These are phyloP conservation scores for Metschnikowia kofuensis DNA, from an alignment of 805 yeast genomes.

Conservation along the genomic window DNA sequence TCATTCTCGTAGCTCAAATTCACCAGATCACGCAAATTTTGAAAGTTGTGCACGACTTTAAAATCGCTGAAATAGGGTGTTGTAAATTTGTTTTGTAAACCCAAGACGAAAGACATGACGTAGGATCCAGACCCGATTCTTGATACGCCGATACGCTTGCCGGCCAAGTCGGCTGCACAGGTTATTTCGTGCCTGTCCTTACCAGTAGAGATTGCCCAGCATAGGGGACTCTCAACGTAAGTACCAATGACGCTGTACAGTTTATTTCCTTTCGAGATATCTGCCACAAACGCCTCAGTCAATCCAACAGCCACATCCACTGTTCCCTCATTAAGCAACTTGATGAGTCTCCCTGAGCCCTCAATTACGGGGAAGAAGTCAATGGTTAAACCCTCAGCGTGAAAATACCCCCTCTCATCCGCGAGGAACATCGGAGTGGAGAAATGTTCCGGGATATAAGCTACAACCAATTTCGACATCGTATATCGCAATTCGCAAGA, in stretches of 20 bases:
- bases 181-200: slow-evolving; percentile 51
- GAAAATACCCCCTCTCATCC: slow-evolving; percentile 52
- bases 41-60: slow-evolving; percentile 63
- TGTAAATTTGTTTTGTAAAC: slow-evolving; percentile 53
- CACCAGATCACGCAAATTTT: slow-evolving; percentile 76
- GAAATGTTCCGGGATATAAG: slow-evolving; percentile 89
- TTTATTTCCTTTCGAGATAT: slow-evolving; percentile 67
- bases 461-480: slow-evolving; percentile 45
- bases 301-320: slow-evolving; percentile 84
- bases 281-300: slow-evolving; percentile 88
- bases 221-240: slow-evolving; percentile 80
- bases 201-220: slow-evolving; percentile 91
- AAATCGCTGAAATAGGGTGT: slow-evolving; percentile 51
- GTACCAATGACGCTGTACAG: slow-evolving; percentile 71
- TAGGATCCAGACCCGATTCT: slow-evolving; percentile 90
- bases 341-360: slow-evolving; percentile 86
- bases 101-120: slow-evolving; percentile 86
- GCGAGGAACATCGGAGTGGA: slow-evolving; percentile 85
- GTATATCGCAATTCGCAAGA: background rate
- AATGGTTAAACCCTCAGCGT: slow-evolving; percentile 47
- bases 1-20: slow-evolving; percentile 44
- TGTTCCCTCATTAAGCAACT: slow-evolving; percentile 57
- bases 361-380: slow-evolving; percentile 71
- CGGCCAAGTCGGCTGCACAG: slow-evolving; percentile 52
- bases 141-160: slow-evolving; percentile 70